Evolutionary conservation across 495 filamentous ascomycete species (phyloP).

Genomic region (Aspergillus coremiiformis): DNA sequence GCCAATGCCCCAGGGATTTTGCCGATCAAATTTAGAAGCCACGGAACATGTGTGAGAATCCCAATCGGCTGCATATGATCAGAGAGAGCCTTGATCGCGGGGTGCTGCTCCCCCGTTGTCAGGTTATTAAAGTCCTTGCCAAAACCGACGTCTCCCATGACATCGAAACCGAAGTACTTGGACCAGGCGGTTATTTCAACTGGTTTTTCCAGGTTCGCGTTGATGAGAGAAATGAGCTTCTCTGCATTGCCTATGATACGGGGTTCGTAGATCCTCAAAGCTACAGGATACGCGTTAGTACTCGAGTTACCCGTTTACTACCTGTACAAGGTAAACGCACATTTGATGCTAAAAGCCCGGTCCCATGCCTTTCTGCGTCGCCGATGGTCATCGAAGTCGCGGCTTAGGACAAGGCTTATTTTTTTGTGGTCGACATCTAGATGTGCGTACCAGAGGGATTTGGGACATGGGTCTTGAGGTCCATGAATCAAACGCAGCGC

Average conservation of each 20-base stretch:
- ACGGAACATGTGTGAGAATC: constrained; percentile 13
- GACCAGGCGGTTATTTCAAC: constrained; percentile 8
- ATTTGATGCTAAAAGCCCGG: not conserved
- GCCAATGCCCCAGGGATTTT: constrained; percentile 9
- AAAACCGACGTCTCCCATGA: constrained; percentile 13
- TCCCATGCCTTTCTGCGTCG: not conserved
- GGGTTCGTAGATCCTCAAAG: constrained; percentile 1
- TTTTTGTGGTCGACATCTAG: constrained; percentile 6
- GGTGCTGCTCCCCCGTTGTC: constrained; percentile 37
- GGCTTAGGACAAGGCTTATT: constrained; percentile 19
- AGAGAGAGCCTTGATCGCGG: constrained; percentile 35
- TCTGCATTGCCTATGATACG: not conserved
- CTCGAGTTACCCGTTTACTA: too few species aligned
- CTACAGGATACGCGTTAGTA: not conserved
- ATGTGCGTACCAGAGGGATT: constrained; percentile 22
- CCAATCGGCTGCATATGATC: constrained; percentile 12
- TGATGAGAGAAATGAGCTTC: too few species aligned
- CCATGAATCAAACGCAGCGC: constrained; percentile 18
- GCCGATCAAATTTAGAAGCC: constrained; percentile 10
- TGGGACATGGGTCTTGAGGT: constrained; percentile 18
- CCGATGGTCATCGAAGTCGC: constrained; percentile 23
- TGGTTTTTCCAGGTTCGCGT: not conserved
- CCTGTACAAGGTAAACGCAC: too few species aligned
- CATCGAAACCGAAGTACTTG: constrained; percentile 12
- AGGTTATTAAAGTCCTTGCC: constrained; percentile 14